phyloP scores from a whole-genome alignment of 73 alveolate genomes.

The Loxodes magnus region DNA sequence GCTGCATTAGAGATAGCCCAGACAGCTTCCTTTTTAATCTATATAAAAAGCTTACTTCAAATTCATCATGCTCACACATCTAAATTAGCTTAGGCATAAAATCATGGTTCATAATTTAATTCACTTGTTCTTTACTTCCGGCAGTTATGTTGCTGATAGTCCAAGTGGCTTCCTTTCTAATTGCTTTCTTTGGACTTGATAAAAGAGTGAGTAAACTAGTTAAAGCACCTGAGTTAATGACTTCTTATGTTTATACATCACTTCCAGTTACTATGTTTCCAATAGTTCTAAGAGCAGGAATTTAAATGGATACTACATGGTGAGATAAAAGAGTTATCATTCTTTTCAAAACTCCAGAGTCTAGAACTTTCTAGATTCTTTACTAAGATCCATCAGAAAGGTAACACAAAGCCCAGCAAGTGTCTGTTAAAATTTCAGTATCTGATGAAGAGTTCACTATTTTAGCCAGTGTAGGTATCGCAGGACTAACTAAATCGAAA shows the following conservation, averaged over 20 bases:
- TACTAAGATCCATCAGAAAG: constrained; percentile 75
- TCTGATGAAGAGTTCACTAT: constrained; percentile 47
- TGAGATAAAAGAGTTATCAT: constrained; percentile 55
- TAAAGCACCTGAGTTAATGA: constrained; percentile 65
- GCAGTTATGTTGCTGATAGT: constrained; percentile 83
- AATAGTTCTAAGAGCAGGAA: constrained; percentile 75
- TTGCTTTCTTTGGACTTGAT: constrained; percentile 45
- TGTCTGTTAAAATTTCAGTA: constrained; percentile 73
- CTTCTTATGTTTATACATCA: constrained; percentile 74
- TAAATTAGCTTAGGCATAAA: constrained; percentile 28
- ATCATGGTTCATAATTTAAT: constrained; percentile 43
- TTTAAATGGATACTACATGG: constrained; percentile 33
- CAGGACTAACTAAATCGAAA: constrained; percentile 17
- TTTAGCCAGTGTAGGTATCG: constrained; percentile 57
- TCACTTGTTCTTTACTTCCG: constrained; percentile 69
- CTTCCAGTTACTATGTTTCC: constrained; percentile 88
- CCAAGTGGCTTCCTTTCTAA: constrained; percentile 93
- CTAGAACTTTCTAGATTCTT: constrained; percentile 59
- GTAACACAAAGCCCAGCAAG: constrained; percentile 72
- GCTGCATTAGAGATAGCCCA: constrained; percentile 85
- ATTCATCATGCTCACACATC: constrained; percentile 46
- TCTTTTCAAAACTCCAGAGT: constrained; percentile 49
- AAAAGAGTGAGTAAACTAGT: constrained; percentile 45
- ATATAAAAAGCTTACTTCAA: constrained; percentile 48
- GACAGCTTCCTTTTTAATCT: constrained; percentile 30